Evolutionary conservation across 768 basidiomycete species (phyloP), one percentile per base, ranked within the genome.

Genomic region (Chalciporus chontae): DNA sequence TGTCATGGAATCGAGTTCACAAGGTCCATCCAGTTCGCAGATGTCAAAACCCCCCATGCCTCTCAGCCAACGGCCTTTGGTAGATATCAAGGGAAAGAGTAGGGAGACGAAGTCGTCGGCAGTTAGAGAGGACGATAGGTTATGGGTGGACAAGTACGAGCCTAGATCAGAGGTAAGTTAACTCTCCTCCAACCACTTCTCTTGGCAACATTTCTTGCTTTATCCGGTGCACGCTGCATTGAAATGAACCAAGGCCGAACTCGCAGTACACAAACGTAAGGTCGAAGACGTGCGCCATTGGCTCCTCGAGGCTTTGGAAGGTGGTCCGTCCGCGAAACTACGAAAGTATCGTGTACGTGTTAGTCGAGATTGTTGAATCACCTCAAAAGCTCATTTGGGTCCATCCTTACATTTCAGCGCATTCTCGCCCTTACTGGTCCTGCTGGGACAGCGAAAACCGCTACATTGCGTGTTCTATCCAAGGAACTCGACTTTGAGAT

Each of bases 361-460:
- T 43, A 21, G 21, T 40, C 8, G 29, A 19, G 13, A 5, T 8
- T 10, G 38, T 41, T 26, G 11, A 19, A 47, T 15, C 14, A 11
- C 5, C n/a, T 36, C 34, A n/a, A n/a, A 14, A 6, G 6, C 15
- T 36, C 14, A 36, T 36, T 24, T n/a, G 18, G 26, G 19, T 41
- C 41, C 14, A 19, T 9, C 0, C 26, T 36, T 18, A 1, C n/a
- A 32, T 47, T 21, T 3, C 49, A 97, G 90, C 78, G 93, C 40
- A 82, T 99, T 24, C 77, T 98, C 7, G 81, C 81, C 0, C 69
- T 99, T 10, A 88, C 89, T 3, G 95, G 95, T 1, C 90, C 92
- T 0, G 85, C 95, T 8, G 95, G 95, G 1, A 81, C 84, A 0
- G 95, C 83, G 0, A 99, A 99, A 73, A 96, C 95, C 0, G 79